A percentile compares a stretch with the other conserved stretches of the same genome.
Evolutionary conservation across 1,139 yeast genomes (phyloP).

Genomic region (Yamadazyma mexicana): DNA sequence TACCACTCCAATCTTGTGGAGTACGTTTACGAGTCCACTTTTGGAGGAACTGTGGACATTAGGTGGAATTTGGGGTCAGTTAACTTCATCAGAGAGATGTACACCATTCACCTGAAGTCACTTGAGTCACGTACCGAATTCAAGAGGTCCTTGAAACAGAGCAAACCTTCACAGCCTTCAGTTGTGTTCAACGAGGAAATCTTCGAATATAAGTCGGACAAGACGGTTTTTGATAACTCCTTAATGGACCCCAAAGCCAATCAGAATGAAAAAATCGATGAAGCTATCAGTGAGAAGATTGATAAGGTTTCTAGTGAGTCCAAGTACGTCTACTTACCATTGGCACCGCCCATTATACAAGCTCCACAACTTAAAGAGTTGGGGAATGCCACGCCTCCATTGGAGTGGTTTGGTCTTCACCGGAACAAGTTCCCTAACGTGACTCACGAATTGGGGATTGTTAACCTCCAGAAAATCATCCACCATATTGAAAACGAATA

Average conservation of each 20-base stretch:
- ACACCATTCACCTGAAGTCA: slow-evolving; percentile 57
- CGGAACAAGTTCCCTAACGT: slow-evolving; percentile 81
- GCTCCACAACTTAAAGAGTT: slow-evolving; percentile 87
- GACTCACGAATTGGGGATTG: slow-evolving; percentile 78
- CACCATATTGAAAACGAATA: slow-evolving; percentile 59
- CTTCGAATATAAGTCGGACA: slow-evolving; percentile 12
- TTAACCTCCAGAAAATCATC: slow-evolving; percentile 70
- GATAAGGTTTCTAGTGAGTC: slow-evolving; percentile 63
- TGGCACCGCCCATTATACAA: slow-evolving; percentile 77
- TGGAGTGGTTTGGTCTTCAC: slow-evolving; percentile 96
- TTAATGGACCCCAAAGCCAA: slow-evolving; percentile 12
- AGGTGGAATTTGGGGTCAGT: slow-evolving; percentile 93
- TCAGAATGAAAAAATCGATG: slow-evolving; percentile 36
- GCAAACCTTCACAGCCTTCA: slow-evolving; percentile 2
- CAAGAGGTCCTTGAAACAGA: slow-evolving; percentile 16
- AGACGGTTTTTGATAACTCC: slow-evolving; percentile 1
- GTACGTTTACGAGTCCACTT: slow-evolving; percentile 65
- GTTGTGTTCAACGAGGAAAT: slow-evolving; percentile 19
- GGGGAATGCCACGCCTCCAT: slow-evolving; percentile 96
- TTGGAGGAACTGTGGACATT: slow-evolving; percentile 88
- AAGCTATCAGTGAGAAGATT: slow-evolving; percentile 56
- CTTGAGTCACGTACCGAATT: slow-evolving; percentile 38
- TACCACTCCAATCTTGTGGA: slow-evolving; percentile 53
- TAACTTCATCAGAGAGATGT: slow-evolving; percentile 90
- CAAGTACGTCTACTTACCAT: slow-evolving; percentile 60